Base-by-base conservation (phyloP, 805 yeast genomes). In the Starmerella potacharoeniae region DNA sequence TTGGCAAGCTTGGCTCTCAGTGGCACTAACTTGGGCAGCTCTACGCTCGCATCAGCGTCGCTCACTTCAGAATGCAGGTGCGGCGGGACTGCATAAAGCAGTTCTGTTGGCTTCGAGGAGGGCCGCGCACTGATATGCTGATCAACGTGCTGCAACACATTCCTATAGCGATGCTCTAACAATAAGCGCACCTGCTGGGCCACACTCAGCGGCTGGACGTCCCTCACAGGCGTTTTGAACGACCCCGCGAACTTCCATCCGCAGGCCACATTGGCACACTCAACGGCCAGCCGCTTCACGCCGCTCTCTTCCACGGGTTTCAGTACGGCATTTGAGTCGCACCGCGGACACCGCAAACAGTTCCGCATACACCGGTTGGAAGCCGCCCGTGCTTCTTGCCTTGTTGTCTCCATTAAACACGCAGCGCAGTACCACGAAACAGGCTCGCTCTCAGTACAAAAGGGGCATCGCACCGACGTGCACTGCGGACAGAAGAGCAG, bases 401-500 rank as follows among this genome's bases (percentile, higher is more conserved):
- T 52, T 5, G 68, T 58, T 17, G 66, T 66, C 22, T 68, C 71
- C 52, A 62, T 60, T 33, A 70, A 55, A 54, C 75, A 72, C 36
- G 62, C 52, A 10, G 74, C 71, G 55, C 75, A 72, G 57, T 53
- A 72, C 53, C 66, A 55, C 33, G 64, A 54, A 6, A 66, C 67
- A 5, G 72, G 64, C 48, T 70, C 73, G 16, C 59, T 61, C 16
- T 63, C 66, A 1, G 69, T 64, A 54, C 75, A 72, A 22, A 62
- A 60, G 34, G 64, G 69, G 59, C 75, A 72, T 16, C 73, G 56
- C 13, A 70, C 44, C 9, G 70, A 58, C 28, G 53, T 60, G 57
- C 75, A 72, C n/a, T 54, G 54, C 30, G 63, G 66, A 56, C 75
- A 72, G 56, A 66, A 72, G 51, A 69, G 71, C 39, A 72, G 63